Evolutionary conservation across 75 land plant genomes (phyloP).

Genomic region (Ceratopteris richardii): DNA sequence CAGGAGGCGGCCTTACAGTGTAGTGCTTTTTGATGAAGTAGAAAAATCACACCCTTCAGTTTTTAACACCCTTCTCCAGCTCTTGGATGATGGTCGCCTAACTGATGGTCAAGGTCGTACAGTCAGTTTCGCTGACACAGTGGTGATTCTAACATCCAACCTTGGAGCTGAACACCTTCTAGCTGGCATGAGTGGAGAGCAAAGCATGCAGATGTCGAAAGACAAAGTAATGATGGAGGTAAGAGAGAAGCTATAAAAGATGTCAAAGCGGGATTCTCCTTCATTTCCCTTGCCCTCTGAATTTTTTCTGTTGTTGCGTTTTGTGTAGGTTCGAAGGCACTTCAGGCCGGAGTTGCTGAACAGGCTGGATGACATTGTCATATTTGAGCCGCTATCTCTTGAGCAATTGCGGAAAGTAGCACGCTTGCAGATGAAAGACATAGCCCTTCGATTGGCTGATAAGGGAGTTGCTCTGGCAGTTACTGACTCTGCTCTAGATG

Average conservation of each 20-base stretch:
- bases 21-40: slow-evolving; percentile 87
- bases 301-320: neutral
- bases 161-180: slow-evolving; percentile 92
- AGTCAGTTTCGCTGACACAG: slow-evolving; percentile 81
- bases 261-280: too few species aligned
- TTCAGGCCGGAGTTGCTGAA: slow-evolving; percentile 86
- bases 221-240: slow-evolving; percentile 81
- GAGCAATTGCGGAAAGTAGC: slow-evolving; percentile 82
- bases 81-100: slow-evolving; percentile 90
- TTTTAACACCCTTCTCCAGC: slow-evolving; percentile 88
- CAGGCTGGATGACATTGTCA: slow-evolving; percentile 93
- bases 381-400: slow-evolving; percentile 88
- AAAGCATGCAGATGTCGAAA: slow-evolving; percentile 54
- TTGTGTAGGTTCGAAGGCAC: slow-evolving; percentile 67
- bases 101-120: slow-evolving; percentile 99
- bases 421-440: slow-evolving; percentile 89
- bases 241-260: too few species aligned
- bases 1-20: slow-evolving; percentile 90
- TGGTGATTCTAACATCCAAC: slow-evolving; percentile 92
- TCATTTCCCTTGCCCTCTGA: too few species aligned
- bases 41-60: slow-evolving; percentile 87
- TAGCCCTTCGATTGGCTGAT: slow-evolving; percentile 84
- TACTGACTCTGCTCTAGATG: slow-evolving; percentile 76
- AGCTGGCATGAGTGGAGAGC: slow-evolving; percentile 55
- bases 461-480: slow-evolving; percentile 90